phyloP scores from a whole-genome alignment of 352 stramenopile genomes.

The Thraustochytrium sp. region DNA sequence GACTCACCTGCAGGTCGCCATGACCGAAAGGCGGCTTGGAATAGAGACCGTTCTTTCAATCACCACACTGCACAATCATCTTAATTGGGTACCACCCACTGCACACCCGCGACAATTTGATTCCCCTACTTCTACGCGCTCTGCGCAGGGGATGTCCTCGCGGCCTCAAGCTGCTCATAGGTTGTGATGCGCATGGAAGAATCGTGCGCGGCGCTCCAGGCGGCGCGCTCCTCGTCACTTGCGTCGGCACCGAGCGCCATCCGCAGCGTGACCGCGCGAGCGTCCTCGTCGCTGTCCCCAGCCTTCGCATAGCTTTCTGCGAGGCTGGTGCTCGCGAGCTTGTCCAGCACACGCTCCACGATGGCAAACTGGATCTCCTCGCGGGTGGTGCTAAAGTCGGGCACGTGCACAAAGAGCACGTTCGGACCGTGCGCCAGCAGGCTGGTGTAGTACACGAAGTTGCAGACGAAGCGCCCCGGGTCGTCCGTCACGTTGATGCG shows the following conservation, averaged over 20 bases:
- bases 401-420: constrained; percentile 41
- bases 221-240: neutral
- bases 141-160: neutral
- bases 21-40: no score
- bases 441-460: constrained; percentile 46
- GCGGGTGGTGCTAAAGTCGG: neutral
- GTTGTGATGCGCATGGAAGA: no score
- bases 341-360: neutral
- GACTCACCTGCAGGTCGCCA: no score
- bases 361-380: neutral
- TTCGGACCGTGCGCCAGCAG: neutral
- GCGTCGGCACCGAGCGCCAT: neutral
- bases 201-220: no score
- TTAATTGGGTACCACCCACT: no score
- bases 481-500: constrained; percentile 53
- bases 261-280: neutral
- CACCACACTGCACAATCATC: no score
- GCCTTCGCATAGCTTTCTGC: neutral
- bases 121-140: no score
- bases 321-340: neutral
- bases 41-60: no score
- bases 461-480: constrained; percentile 67
- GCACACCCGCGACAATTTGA: no score
- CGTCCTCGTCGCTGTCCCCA: neutral
- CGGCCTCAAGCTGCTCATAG: neutral